These are phyloP conservation scores for Psilocybe mexicana DNA, from an alignment of 1,284 basidiomycete genomes.

Conservation along the genomic window DNA sequence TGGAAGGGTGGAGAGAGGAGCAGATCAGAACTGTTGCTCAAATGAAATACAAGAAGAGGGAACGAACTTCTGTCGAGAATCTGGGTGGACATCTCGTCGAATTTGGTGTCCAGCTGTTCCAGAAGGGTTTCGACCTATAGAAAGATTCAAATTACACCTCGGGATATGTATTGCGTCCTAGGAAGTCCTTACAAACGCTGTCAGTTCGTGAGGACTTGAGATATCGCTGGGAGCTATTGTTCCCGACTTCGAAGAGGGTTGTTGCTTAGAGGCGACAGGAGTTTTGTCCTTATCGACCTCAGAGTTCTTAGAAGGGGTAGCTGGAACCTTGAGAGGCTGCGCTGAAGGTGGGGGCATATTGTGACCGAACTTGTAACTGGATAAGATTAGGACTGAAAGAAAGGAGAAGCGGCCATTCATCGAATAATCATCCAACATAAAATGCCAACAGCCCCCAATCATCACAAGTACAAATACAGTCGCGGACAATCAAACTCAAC, in stretches of 20 bases:
- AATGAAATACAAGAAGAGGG: neutral
- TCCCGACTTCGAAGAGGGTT: conserved; percentile 33
- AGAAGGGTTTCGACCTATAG: conserved; percentile 75
- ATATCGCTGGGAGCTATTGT: conserved; percentile 55
- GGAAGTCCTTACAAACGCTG: conserved; percentile 70
- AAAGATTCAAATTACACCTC: neutral
- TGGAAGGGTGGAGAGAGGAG: neutral
- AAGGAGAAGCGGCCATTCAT: neutral
- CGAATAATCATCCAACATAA: neutral
- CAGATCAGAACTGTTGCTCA: conserved; percentile 11
- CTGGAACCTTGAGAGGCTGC: conserved; percentile 54
- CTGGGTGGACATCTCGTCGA: conserved; percentile 82
- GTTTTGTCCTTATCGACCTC: conserved; percentile 48
- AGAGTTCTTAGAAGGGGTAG: conserved; percentile 47
- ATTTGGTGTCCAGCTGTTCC: conserved; percentile 76
- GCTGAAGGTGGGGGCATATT: conserved; percentile 42
- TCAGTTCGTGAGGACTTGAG: conserved; percentile 81
- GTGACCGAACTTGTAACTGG: neutral
- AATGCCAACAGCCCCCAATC: neutral
- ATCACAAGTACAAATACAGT: neutral
- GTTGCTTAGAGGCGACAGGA: conserved; percentile 42
- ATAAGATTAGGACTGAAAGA: neutral
- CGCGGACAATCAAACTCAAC: neutral
- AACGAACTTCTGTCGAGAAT: conserved; percentile 77
- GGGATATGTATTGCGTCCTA: neutral